Conservation (phyloP, 75 land plant genomes). For the Sequoia sempervirens region DNA sequence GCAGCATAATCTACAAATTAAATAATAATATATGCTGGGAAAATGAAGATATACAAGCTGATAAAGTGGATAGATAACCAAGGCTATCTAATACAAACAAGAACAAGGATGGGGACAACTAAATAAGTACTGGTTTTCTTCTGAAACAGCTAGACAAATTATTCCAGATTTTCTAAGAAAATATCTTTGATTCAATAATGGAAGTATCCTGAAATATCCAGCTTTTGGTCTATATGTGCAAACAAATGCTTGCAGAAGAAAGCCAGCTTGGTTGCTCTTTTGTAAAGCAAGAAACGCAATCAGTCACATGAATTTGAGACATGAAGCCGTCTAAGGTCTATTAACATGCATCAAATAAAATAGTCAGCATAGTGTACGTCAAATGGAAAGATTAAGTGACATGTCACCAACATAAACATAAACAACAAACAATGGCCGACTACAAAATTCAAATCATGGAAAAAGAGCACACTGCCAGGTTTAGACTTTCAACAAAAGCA, state of each 20-base stretch:
- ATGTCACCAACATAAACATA: neutral
- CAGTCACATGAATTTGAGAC: neutral
- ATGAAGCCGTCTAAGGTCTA: neutral
- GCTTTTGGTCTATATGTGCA: neutral
- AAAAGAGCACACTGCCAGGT: neutral
- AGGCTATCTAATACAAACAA: neutral
- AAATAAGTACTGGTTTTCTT: neutral
- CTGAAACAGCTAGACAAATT: neutral
- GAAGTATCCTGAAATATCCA: neutral
- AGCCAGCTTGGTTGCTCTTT: neutral
- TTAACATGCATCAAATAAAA: neutral
- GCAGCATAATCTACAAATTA: slow-evolving; percentile 1
- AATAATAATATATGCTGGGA: neutral
- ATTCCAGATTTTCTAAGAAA: neutral
- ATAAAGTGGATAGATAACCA: neutral
- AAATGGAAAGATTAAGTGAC: neutral
- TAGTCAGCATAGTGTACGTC: neutral
- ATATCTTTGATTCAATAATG: neutral
- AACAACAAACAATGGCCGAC: neutral
- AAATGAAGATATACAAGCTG: neutral
- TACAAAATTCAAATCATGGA: neutral
- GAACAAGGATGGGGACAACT: neutral
- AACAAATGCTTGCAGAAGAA: neutral
- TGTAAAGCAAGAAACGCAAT: neutral
- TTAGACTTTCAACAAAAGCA: neutral